phyloP scores from a whole-genome alignment of 73 alveolate genomes.

The Uronychia binucleata region DNA sequence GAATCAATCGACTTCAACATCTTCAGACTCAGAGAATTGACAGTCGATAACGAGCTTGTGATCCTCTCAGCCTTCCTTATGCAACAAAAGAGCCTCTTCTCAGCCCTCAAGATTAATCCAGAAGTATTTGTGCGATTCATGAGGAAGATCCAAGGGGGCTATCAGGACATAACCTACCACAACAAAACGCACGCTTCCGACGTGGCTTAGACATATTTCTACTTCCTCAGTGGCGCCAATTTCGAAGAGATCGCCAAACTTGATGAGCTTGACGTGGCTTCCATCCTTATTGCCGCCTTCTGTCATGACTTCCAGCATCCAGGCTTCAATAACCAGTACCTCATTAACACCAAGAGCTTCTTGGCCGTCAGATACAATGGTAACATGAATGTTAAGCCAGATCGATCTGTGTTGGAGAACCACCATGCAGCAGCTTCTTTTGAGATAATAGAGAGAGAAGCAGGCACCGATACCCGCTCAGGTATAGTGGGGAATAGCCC shows the following conservation, averaged over 20 bases:
- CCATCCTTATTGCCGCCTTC: conserved; percentile 64
- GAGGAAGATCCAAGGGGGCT: conserved; percentile 10
- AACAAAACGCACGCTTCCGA: conserved; percentile 35
- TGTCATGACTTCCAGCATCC: conserved; percentile 82
- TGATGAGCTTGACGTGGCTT: conserved; percentile 55
- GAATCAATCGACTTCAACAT: conserved; percentile 14
- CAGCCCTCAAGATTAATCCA: neutral
- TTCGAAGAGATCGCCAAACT: conserved; percentile 51
- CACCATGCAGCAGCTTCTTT: conserved; percentile 80
- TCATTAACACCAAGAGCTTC: conserved; percentile 39
- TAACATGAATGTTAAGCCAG: conserved; percentile 62
- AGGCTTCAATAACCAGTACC: conserved; percentile 68
- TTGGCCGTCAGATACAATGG: conserved; percentile 76
- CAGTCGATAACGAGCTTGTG: conserved; percentile 18
- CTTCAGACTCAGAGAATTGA: neutral
- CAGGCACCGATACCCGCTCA: conserved; percentile 36
- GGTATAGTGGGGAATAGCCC: too few relatives aligned
- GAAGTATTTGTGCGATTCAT: neutral
- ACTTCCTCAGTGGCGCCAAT: conserved; percentile 2
- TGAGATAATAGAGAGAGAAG: conserved; percentile 45
- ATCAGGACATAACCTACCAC: conserved; percentile 25
- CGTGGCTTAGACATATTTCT: conserved; percentile 11
- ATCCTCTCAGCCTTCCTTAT: conserved; percentile 7
- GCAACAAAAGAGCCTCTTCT: conserved; percentile 4
- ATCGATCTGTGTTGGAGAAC: conserved; percentile 64